phyloP scores from a whole-genome alignment of 2,329 filamentous ascomycete genomes.

The Cladosporium phlei region DNA sequence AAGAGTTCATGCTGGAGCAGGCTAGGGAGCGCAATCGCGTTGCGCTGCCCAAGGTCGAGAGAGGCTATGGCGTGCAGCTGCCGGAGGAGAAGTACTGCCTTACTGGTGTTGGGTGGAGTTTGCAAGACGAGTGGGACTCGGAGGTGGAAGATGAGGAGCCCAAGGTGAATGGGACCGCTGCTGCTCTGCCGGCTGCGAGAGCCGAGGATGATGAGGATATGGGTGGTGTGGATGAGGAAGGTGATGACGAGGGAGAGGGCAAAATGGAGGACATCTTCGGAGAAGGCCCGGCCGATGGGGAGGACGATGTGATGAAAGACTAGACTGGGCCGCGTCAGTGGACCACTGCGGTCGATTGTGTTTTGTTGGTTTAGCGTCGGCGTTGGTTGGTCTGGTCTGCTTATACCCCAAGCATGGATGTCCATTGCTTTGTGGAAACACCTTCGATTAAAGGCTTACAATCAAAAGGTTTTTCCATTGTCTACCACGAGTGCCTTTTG shows the following conservation, averaged over 20 bases:
- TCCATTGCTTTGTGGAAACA: too few relatives aligned
- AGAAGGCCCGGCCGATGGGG: slow-evolving; percentile 20
- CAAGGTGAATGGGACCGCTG: slow-evolving; percentile 39
- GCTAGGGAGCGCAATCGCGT: slow-evolving; percentile 66
- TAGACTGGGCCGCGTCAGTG: background rate
- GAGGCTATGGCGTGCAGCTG: slow-evolving; percentile 54
- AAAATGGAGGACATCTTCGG: slow-evolving; percentile 44
- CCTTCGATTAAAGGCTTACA: too few relatives aligned
- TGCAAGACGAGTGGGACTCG: slow-evolving; percentile 56
- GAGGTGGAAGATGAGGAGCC: slow-evolving; percentile 43
- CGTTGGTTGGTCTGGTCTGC: slow-evolving; percentile 1
- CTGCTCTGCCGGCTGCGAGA: background rate
- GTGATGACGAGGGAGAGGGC: slow-evolving; percentile 33
- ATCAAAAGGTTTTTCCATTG: too few relatives aligned
- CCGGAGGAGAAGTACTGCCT: slow-evolving; percentile 60
- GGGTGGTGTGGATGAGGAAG: slow-evolving; percentile 40
- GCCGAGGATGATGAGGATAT: slow-evolving; percentile 28
- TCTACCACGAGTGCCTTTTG: too few relatives aligned
- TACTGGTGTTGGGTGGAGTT: slow-evolving; percentile 52
- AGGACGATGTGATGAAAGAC: slow-evolving; percentile 13
- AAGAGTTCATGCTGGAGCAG: slow-evolving; percentile 74
- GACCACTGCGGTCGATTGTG: background rate
- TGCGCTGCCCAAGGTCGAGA: slow-evolving; percentile 54
- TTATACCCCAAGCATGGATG: slow-evolving; percentile 2
- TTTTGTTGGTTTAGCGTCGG: slow-evolving; percentile 2